Evolutionary conservation across 2,329 filamentous ascomycete species (phyloP), one percentile per base, ranked within the genome.

Genomic region (Sporothrix luriei): DNA sequence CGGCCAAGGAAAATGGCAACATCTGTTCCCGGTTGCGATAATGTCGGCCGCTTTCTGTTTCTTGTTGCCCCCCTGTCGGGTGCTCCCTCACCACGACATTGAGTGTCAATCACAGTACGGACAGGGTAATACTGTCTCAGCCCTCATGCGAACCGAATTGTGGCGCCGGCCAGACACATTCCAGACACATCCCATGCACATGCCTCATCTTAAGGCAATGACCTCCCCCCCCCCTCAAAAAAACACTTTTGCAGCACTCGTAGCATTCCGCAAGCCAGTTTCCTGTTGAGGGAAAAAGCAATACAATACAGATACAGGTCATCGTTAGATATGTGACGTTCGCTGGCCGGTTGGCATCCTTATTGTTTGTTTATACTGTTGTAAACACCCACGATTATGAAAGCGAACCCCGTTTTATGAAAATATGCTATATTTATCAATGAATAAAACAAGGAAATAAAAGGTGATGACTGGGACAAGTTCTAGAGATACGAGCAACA

Each of bases 241-340:
- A 33, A 5, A 33, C 33, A 33, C 33, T 7, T 33, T 33, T 33
- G 33, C 33, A 33, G 33, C 33, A 33, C 6, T 33, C 33, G 1
- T 7, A 19, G 16, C 38, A 61, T 61, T 38, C 57, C 33, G 57
- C 57, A 61, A 46, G 19, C 38, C 57, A 61, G 57, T 16, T n/a
- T 40, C 11, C 38, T 16, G 3, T 33, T 19, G 13, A 26, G 46
- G 21, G 26, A 61, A 26, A 11, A 33, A 9, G 33, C n/a, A 61
- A 46, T 19, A 19, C 21, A 29, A 1, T 4, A 21, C 10, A 16
- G 46, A 46, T 19, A 19, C 21, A 29, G 6, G 11, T 21, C 10
- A 16, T 33, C 14, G 19, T 38, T 19, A 16, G n/a, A n/a, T 16
- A 43, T 46, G 57, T 7, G 29, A 9, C n/a, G 4, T 43, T 64